Evolutionary conservation across 306 rosid genomes (phyloP).

Genomic region (Vigna angularis): DNA sequence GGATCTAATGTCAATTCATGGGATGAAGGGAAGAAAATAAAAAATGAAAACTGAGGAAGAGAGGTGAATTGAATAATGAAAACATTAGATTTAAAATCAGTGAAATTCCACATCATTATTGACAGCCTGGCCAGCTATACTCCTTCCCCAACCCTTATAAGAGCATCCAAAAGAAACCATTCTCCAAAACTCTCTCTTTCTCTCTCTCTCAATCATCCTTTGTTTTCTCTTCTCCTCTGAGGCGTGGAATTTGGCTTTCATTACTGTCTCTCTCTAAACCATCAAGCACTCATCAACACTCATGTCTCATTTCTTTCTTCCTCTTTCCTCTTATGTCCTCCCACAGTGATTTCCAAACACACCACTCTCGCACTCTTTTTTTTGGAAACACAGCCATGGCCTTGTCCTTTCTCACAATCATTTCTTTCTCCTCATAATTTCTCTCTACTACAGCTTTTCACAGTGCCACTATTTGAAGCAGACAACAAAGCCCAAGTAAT

Average conservation of each 20-base stretch:
- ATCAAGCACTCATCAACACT: slow-evolving; percentile 58
- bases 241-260: slow-evolving; percentile 93
- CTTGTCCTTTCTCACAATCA: slow-evolving; percentile 54
- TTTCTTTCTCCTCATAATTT: slow-evolving; percentile 38
- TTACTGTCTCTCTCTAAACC: slow-evolving; percentile 63
- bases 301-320: slow-evolving; percentile 61
- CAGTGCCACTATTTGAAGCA: slow-evolving; percentile 54
- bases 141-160: slow-evolving; percentile 56
- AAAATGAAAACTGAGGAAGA: slow-evolving; percentile 27
- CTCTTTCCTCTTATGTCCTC: slow-evolving; percentile 44
- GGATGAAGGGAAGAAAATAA: slow-evolving; percentile 18
- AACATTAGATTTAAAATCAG: slow-evolving; percentile 39
- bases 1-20: slow-evolving; percentile 84
- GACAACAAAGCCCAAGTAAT: slow-evolving; percentile 61
- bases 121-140: slow-evolving; percentile 48
- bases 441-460: slow-evolving; percentile 44
- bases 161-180: slow-evolving; percentile 52
- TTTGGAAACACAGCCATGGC: slow-evolving; percentile 48
- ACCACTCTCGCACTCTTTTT: slow-evolving; percentile 47
- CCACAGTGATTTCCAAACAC: slow-evolving; percentile 42
- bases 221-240: slow-evolving; percentile 52
- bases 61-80: slow-evolving; percentile 42
- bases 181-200: slow-evolving; percentile 48
- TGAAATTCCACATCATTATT: slow-evolving; percentile 54
- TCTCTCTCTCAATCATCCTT: slow-evolving; percentile 66